Percentiles rank a stretch among this genome's conserved stretches.
phyloP scores from a whole-genome alignment of 148 eudicot species.

The Nepenthes mirabilis region DNA sequence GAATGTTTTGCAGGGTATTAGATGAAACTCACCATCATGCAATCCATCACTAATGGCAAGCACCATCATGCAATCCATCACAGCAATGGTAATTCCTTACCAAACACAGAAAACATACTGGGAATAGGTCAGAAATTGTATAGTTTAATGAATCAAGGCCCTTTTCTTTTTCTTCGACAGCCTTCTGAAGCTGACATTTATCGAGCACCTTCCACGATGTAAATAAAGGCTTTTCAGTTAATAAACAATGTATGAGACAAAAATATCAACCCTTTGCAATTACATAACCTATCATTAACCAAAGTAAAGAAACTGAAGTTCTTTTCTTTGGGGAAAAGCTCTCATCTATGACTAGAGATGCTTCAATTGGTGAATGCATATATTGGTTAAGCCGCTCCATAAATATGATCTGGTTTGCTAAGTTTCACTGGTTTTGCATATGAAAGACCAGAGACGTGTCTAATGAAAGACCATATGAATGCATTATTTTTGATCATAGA shows the following conservation, averaged over 20 bases:
- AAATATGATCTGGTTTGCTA: constrained; percentile 70
- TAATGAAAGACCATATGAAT: too few relatives aligned
- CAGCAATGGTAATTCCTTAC: too few relatives aligned
- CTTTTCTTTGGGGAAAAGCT: constrained; percentile 58
- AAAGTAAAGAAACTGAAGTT: constrained; percentile 22
- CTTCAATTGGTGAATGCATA: constrained; percentile 76
- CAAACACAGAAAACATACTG: too few relatives aligned
- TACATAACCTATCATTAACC: background rate
- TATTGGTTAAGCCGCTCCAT: constrained; percentile 92
- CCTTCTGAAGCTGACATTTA: constrained; percentile 79
- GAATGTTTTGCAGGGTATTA: too few relatives aligned
- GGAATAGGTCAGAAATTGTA: too few relatives aligned
- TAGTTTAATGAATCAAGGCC: constrained; percentile 26
- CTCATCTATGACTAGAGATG: constrained; percentile 59
- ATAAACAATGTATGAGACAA: constrained; percentile 5
- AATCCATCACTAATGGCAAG: constrained; percentile 70
- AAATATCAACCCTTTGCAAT: constrained; percentile 48
- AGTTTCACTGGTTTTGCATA: constrained; percentile 39
- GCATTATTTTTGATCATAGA: too few relatives aligned
- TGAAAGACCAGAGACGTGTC: too few relatives aligned
- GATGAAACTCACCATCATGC: constrained; percentile 53
- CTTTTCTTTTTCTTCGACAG: constrained; percentile 55
- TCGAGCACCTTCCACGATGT: constrained; percentile 38
- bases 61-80: constrained; percentile 85
- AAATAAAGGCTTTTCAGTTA: background rate